phyloP scores from a whole-genome alignment of 2,329 filamentous ascomycete genomes.

The Alternaria infectoria region DNA sequence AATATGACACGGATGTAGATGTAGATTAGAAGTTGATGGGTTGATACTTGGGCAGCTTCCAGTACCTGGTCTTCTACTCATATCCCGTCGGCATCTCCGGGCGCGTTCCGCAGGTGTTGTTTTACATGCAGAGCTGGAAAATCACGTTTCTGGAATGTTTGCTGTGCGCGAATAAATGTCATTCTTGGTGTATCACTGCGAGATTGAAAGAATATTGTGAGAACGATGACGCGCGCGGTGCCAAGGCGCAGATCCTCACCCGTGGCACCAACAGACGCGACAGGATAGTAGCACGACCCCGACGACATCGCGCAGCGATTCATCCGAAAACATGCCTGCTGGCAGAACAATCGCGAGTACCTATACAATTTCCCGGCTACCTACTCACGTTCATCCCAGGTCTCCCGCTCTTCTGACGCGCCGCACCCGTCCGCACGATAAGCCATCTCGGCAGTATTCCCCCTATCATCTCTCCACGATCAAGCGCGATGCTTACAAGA shows the following conservation, averaged over 20 bases:
- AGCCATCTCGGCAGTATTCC: not conserved
- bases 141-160: not conserved
- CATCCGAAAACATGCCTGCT: not conserved
- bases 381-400: not conserved
- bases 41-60: not conserved
- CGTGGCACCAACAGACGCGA: not conserved
- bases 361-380: not conserved
- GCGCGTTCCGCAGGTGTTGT: not conserved
- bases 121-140: not conserved
- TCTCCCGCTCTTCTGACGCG: not conserved
- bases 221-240: not conserved
- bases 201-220: not conserved
- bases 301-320: not conserved
- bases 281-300: not conserved
- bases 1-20: not conserved
- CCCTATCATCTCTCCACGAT: not conserved
- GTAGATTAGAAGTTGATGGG: not conserved
- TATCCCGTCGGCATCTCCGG: not conserved
- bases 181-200: too few species aligned
- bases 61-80: not conserved
- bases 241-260: not conserved
- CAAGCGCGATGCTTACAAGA: not conserved
- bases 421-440: not conserved
- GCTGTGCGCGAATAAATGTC: not conserved
- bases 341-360: not conserved